phyloP scores from a whole-genome alignment of 177 flowering plant species.

The Tripterygium wilfordii region DNA sequence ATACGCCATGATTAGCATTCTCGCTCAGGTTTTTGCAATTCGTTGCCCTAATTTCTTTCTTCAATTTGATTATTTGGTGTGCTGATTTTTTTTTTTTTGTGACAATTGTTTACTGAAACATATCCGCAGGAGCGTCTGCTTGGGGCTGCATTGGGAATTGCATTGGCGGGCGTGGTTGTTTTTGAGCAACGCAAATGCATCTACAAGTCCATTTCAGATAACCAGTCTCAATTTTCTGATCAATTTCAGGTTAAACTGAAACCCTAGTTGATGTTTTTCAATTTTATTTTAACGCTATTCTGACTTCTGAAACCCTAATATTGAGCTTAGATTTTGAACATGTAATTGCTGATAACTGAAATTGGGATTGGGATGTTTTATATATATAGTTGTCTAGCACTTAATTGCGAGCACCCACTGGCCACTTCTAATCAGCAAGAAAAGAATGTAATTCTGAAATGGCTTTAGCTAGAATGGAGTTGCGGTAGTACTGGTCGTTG shows the following conservation, averaged over 20 bases:
- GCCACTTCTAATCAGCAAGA: too few species aligned
- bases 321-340: too few species aligned
- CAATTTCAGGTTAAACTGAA: conserved; percentile 13
- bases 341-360: too few species aligned
- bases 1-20: conserved; percentile 54
- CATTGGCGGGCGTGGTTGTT: conserved; percentile 30
- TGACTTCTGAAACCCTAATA: background rate
- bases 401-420: too few species aligned
- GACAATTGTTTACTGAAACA: background rate
- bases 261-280: too few species aligned
- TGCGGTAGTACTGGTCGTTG: too few species aligned
- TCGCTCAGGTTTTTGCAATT: conserved; percentile 43
- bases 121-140: conserved; percentile 75
- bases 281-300: background rate
- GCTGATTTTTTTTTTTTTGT: background rate
- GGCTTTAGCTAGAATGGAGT: too few species aligned
- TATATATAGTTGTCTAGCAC: too few species aligned
- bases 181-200: conserved; percentile 22
- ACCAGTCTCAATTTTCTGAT: background rate
- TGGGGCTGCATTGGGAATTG: conserved; percentile 62
- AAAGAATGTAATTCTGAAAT: too few species aligned
- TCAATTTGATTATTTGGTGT: background rate
- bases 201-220: conserved; percentile 13
- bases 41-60: too few species aligned
- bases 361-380: too few species aligned